Conservation (phyloP, 345 rosid species). For the Citrus mangshanensis region DNA sequence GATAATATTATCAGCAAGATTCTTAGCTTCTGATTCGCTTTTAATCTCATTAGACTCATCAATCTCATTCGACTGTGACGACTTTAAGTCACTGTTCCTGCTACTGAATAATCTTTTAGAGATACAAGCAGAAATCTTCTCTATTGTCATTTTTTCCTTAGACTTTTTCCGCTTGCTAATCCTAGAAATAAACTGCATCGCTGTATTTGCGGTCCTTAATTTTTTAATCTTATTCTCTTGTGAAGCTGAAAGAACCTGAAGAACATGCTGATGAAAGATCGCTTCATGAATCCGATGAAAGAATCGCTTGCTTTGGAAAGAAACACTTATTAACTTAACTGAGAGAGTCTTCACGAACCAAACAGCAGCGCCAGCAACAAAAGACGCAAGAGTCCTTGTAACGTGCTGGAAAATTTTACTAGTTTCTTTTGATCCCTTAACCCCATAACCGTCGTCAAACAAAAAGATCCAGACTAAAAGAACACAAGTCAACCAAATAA, state of each 20-base stretch:
- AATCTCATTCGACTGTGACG: conserved; percentile 26
- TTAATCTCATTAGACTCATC: conserved; percentile 51
- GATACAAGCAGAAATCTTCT: conserved; percentile 65
- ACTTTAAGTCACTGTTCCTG: conserved; percentile 32
- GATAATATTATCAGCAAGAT: conserved; percentile 57
- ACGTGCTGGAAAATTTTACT: conserved; percentile 31
- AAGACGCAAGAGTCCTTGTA: conserved; percentile 42
- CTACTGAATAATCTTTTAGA: conserved; percentile 55
- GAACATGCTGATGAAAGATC: conserved; percentile 56
- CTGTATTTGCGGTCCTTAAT: conserved; percentile 14
- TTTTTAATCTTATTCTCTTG: conserved; percentile 42
- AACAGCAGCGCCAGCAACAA: conserved; percentile 40
- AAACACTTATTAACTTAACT: conserved; percentile 47
- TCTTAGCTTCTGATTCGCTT: conserved; percentile 66
- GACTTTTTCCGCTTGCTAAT: conserved; percentile 44
- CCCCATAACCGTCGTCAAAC: conserved; percentile 41
- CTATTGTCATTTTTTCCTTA: conserved; percentile 43
- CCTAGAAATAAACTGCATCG: conserved; percentile 48
- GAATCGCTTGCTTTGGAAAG: conserved; percentile 51
- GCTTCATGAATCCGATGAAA: conserved; percentile 66
- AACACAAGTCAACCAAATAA: conserved; percentile 45
- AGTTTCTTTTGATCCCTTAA: conserved; percentile 32
- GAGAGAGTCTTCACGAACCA: conserved; percentile 54
- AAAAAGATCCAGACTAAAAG: conserved; percentile 54
- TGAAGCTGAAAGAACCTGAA: conserved; percentile 47